Percentiles rank a stretch among this genome's conserved stretches.
Evolutionary conservation across 1,139 yeast genomes (phyloP).

Genomic region (Sugiyamaella paludigena): DNA sequence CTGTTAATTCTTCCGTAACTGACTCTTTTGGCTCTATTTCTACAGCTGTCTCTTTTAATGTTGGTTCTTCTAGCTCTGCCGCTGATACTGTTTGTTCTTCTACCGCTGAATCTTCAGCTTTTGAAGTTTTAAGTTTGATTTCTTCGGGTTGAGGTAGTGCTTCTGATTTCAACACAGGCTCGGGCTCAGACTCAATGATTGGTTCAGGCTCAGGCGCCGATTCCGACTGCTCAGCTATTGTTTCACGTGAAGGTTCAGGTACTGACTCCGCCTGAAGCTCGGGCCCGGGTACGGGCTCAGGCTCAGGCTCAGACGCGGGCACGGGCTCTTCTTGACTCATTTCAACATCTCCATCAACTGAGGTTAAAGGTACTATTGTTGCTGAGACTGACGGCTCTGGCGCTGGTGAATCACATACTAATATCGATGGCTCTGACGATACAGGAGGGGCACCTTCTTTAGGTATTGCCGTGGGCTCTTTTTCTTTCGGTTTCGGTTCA

Average conservation of each 20-base stretch:
- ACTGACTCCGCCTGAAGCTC: too few relatives aligned
- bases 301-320: not conserved
- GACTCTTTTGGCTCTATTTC: not conserved
- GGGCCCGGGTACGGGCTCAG: not conserved
- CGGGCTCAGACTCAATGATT: not conserved
- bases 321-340: not conserved
- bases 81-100: not conserved
- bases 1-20: not conserved
- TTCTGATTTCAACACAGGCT: not conserved
- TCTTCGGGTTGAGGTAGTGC: too few relatives aligned
- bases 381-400: not conserved
- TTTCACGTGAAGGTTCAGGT: not conserved
- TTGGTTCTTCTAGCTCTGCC: not conserved
- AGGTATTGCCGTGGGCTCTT: constrained; percentile 2
- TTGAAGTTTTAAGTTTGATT: too few relatives aligned
- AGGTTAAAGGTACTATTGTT: too few relatives aligned
- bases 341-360: constrained; percentile 8
- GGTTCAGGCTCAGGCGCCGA: not conserved
- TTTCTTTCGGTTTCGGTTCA: constrained; percentile 8
- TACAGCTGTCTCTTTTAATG: not conserved
- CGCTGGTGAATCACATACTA: too few relatives aligned
- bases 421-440: too few relatives aligned
- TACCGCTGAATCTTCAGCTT: not conserved
- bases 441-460: constrained; percentile 2
- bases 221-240: not conserved